Base-by-base conservation (phyloP, 2,329 filamentous ascomycete genomes). In the Colletotrichum cereale region DNA sequence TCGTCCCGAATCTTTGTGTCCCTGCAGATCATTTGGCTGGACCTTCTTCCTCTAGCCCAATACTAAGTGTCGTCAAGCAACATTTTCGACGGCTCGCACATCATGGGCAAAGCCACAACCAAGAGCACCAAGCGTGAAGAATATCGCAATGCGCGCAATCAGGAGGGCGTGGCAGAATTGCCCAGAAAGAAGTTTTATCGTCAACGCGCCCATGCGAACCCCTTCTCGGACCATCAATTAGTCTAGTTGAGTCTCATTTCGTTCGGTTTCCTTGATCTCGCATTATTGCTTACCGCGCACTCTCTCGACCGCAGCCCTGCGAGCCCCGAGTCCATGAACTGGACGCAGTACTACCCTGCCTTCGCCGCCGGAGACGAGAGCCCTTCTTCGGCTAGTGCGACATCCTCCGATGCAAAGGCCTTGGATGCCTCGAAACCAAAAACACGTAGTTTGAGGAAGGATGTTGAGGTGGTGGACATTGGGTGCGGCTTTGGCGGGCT, bases 131-230 rank as follows among this genome's bases (percentile, higher is more conserved):
- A 91, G 84, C 90, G 92, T 74, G 87, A 90, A 69, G 87, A 88
- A 71, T 93, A 92, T 78, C 90, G 88, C 76, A 86, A 86, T 66
- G 82, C 85, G 64, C 86, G 86, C 62, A 82, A 83, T 47, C 84
- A 88, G 73, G 85, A 88, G 78, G 85, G 82, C 29, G 82, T 84
- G 48, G 83, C 89, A 10, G 87, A 90, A 77, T 84, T 98, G 77
- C 96, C 96, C 12, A 92, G 94, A 83, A 99, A 99, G 87, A 96
- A 93, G 84, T 97, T 96, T 84, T 99, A 97, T 82, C 90, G 96
- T 67, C 96, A 99, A 83, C 90, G 96, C 81, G 96, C 96, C 47
- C 96, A 99, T 84, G 96, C 96, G 74, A 99, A 99, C 84, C 95
- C 96, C 8, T 99, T 99, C 84, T 98, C 96, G 3, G 96, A 99